These are phyloP conservation scores for Collybia mongolica DNA, from an alignment of 768 basidiomycete genomes.

Conservation along the genomic window DNA sequence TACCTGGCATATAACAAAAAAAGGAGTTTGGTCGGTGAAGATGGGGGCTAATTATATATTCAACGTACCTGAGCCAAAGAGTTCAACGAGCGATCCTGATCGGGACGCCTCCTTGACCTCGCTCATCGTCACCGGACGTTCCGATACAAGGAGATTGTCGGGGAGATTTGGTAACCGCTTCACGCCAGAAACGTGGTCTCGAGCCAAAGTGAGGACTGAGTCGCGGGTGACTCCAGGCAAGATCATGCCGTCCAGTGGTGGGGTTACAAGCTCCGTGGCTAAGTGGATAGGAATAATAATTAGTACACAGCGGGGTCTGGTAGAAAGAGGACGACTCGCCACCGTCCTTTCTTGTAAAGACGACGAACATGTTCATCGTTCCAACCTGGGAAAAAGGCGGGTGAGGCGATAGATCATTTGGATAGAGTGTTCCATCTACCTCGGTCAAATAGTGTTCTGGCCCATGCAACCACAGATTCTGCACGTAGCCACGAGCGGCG, in stretches of 20 bases:
- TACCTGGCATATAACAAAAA: slow-evolving; percentile 46
- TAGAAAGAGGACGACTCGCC: slow-evolving; percentile 29
- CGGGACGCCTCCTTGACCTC: slow-evolving; percentile 62
- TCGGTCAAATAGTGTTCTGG: slow-evolving; percentile 59
- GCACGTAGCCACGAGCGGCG: slow-evolving; percentile 73
- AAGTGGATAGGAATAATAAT: slow-evolving; percentile 24
- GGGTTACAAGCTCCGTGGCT: slow-evolving; percentile 85
- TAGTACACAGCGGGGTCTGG: slow-evolving; percentile 7
- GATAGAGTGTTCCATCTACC: slow-evolving; percentile 16
- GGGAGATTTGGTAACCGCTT: slow-evolving; percentile 49
- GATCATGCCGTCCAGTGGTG: slow-evolving; percentile 88
- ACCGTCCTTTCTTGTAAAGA: slow-evolving; percentile 69
- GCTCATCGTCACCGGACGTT: slow-evolving; percentile 73
- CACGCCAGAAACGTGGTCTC: slow-evolving; percentile 55
- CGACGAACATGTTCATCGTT: slow-evolving; percentile 91
- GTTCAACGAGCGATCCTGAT: slow-evolving; percentile 71
- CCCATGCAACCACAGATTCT: slow-evolving; percentile 90
- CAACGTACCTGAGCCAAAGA: slow-evolving; percentile 75
- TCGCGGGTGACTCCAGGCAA: slow-evolving; percentile 91
- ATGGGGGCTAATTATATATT: slow-evolving; percentile 16
- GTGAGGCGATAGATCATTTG: neutral
- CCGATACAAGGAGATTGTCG: slow-evolving; percentile 55
- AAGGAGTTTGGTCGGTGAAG: slow-evolving; percentile 1
- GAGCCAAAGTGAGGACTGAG: slow-evolving; percentile 72
- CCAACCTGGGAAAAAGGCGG: slow-evolving; percentile 63